Percentiles rank a stretch among this genome's conserved stretches.
Conservation (phyloP, 345 rosid genomes). For the Iberis pinnata region DNA sequence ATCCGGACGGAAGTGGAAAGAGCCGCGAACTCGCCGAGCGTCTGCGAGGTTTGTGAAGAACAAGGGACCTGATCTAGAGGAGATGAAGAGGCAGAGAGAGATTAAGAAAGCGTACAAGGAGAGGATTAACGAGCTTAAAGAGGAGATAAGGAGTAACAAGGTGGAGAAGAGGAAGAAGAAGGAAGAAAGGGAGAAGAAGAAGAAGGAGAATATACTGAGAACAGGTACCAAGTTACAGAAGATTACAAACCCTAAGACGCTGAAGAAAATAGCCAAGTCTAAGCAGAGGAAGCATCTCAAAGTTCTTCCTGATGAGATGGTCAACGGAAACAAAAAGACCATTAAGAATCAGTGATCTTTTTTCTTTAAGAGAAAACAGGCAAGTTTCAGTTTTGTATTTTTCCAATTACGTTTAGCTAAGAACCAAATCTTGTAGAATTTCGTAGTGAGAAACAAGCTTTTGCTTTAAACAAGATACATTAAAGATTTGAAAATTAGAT, state of each 20-base stretch:
- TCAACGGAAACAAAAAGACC: slow-evolving; percentile 25
- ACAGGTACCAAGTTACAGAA: slow-evolving; percentile 77
- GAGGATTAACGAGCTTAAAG: slow-evolving; percentile 71
- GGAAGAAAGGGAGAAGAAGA: slow-evolving; percentile 88
- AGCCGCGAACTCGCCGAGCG: slow-evolving; percentile 53
- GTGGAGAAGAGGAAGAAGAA: slow-evolving; percentile 71
- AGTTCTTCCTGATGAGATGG: slow-evolving; percentile 56
- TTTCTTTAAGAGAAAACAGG: too few relatives aligned
- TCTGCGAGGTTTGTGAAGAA: slow-evolving; percentile 61
- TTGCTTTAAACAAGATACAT: slow-evolving; percentile 3
- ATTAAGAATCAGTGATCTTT: background rate
- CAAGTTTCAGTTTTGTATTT: slow-evolving; percentile 10
- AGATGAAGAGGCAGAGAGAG: slow-evolving; percentile 62
- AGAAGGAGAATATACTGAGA: slow-evolving; percentile 68
- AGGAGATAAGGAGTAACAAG: slow-evolving; percentile 71
- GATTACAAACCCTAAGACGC: slow-evolving; percentile 71
- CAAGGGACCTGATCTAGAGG: slow-evolving; percentile 49
- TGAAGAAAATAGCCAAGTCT: slow-evolving; percentile 68
- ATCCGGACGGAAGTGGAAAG: slow-evolving; percentile 83
- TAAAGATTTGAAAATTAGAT: too few relatives aligned
- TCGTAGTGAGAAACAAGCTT: slow-evolving; percentile 3
- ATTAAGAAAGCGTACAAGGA: slow-evolving; percentile 70
- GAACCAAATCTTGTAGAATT: background rate
- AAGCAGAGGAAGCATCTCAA: slow-evolving; percentile 76
- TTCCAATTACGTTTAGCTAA: slow-evolving; percentile 7